Percentiles rank a stretch among this genome's conserved stretches.
These are phyloP conservation scores for Leucosporidium creatinivorum DNA, from an alignment of 768 basidiomycete genomes.

Conservation along the genomic window DNA sequence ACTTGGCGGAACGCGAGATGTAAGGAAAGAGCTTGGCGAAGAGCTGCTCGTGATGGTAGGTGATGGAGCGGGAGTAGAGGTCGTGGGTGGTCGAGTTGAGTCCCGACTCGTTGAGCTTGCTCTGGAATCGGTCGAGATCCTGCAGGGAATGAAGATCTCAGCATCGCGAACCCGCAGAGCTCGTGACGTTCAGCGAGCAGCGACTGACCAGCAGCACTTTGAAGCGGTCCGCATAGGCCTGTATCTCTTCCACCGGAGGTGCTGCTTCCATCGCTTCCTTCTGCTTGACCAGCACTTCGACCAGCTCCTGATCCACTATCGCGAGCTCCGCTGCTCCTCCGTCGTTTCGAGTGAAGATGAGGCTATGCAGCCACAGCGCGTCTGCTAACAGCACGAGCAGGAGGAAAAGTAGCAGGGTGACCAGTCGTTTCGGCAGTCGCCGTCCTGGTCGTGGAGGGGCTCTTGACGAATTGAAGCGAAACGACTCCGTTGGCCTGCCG, in stretches of 20 bases:
- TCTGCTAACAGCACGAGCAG: neutral
- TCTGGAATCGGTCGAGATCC: no score
- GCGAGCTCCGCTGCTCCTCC: slow-evolving; percentile 2
- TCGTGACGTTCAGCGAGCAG: no score
- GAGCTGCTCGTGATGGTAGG: slow-evolving; percentile 23
- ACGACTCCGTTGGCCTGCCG: no score
- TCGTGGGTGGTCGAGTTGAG: slow-evolving; percentile 16
- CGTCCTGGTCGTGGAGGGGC: slow-evolving; percentile 2
- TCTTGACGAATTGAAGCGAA: neutral
- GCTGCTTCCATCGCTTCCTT: slow-evolving; percentile 25
- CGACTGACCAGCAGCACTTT: neutral
- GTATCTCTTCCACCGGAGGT: neutral
- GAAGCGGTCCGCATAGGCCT: neutral
- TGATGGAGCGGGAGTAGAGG: slow-evolving; percentile 20
- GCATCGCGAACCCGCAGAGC: no score
- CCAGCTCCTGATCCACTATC: slow-evolving; percentile 10
- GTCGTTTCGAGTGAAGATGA: neutral
- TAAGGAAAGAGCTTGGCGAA: slow-evolving; percentile 25
- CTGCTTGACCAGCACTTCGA: slow-evolving; percentile 16
- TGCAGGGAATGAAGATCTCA: no score
- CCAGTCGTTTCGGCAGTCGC: slow-evolving; percentile 1
- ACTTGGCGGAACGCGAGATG: slow-evolving; percentile 11
- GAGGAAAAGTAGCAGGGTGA: neutral
- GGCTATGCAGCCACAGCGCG: neutral
- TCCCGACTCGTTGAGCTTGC: no score